Conservation (phyloP, 306 rosid species). For the Quercus engelmannii region DNA sequence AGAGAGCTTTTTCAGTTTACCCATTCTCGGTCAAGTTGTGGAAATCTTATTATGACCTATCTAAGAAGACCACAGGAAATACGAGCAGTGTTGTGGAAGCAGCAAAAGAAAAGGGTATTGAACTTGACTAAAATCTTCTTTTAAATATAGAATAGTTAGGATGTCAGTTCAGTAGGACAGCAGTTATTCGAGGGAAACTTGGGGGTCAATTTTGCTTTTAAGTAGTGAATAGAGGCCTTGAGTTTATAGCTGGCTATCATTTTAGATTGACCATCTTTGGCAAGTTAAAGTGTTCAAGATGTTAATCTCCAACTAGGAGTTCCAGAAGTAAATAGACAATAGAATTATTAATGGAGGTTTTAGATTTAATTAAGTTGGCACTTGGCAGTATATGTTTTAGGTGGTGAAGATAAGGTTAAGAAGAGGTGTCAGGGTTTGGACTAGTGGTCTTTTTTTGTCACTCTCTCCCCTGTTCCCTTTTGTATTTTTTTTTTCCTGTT, state of each 20-base stretch:
- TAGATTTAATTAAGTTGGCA: conserved; percentile 12
- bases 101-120: conserved; percentile 69
- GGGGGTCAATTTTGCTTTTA: conserved; percentile 27
- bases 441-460: conserved; percentile 1
- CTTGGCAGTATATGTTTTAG: conserved; percentile 10
- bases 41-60: conserved; percentile 46
- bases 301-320: neutral
- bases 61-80: conserved; percentile 37
- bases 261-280: conserved; percentile 4
- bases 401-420: conserved; percentile 10
- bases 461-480: neutral
- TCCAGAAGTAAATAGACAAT: conserved; percentile 36
- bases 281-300: conserved; percentile 4
- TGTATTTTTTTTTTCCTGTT: neutral
- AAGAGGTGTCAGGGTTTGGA: conserved; percentile 6
- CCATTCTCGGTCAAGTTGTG: conserved; percentile 75
- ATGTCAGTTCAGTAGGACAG: conserved; percentile 23
- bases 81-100: conserved; percentile 44
- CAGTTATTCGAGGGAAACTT: conserved; percentile 8
- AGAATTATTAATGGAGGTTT: conserved; percentile 7
- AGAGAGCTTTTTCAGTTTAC: conserved; percentile 62
- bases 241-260: conserved; percentile 6
- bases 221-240: conserved; percentile 12
- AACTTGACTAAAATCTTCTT: conserved; percentile 27
- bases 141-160: conserved; percentile 16